A percentile compares a stretch with the other conserved stretches of the same genome.
phyloP scores from a whole-genome alignment of 345 rosid species.

The Gynandropsis gynandra region DNA sequence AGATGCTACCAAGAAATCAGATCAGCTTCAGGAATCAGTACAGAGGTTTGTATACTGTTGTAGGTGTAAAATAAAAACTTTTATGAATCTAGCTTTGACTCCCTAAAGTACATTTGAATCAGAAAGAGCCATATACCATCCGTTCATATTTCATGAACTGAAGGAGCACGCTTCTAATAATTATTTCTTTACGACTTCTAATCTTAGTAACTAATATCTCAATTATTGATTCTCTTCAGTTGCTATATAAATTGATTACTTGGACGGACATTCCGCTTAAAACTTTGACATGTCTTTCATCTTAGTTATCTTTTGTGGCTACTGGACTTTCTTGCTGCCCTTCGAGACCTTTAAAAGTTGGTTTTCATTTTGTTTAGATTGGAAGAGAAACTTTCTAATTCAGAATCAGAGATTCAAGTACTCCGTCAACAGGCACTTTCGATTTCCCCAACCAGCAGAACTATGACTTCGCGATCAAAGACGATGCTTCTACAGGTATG shows the following conservation, averaged over 20 bases:
- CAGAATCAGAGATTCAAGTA: conserved; percentile 96
- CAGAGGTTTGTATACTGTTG: conserved; percentile 68
- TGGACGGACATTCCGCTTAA: too few relatives aligned
- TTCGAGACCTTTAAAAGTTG: conserved; percentile 16
- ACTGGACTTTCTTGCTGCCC: not conserved
- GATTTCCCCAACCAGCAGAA: conserved; percentile 86
- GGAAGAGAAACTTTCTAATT: conserved; percentile 93
- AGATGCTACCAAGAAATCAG: conserved; percentile 65
- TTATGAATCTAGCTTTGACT: not conserved
- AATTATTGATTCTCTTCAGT: too few relatives aligned
- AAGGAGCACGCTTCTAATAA: not conserved
- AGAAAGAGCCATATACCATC: not conserved
- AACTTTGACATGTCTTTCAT: too few relatives aligned
- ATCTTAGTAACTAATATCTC: too few relatives aligned
- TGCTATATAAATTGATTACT: too few relatives aligned
- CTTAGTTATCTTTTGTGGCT: too few relatives aligned
- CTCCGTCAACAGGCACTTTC: conserved; percentile 95
- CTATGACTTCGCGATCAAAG: conserved; percentile 58
- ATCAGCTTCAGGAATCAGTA: conserved; percentile 87
- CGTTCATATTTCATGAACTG: conserved; percentile 6
- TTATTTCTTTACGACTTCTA: too few relatives aligned
- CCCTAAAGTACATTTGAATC: not conserved
- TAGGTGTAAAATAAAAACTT: not conserved
- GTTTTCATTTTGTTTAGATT: conserved; percentile 43
- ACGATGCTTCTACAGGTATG: conserved; percentile 65